Conservation (phyloP, 164 flowering plant genomes). For the Nymphaea thermarum region DNA sequence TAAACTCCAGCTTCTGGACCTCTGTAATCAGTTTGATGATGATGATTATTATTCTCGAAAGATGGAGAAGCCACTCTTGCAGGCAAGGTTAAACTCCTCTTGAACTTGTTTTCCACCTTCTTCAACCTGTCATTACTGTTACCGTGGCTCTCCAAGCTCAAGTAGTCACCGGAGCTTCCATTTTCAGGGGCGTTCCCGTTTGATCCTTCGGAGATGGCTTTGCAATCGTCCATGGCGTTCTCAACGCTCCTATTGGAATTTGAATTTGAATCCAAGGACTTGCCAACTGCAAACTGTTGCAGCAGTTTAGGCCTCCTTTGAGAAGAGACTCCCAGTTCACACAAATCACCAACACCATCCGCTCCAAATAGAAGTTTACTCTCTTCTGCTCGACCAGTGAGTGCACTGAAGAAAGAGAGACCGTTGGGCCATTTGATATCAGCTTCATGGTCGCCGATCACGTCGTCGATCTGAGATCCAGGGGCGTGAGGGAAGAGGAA, state of each 20-base stretch:
- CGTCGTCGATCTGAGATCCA: slow-evolving; percentile 40
- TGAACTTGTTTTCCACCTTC: slow-evolving; percentile 55
- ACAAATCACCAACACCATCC: neutral
- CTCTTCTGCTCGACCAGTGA: slow-evolving; percentile 10
- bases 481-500: slow-evolving; percentile 56
- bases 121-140: slow-evolving; percentile 11
- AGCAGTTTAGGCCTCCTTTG: neutral
- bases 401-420: slow-evolving; percentile 28
- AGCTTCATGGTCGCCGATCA: slow-evolving; percentile 48
- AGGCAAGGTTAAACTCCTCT: slow-evolving; percentile 81
- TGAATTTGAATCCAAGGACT: neutral
- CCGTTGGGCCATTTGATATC: slow-evolving; percentile 99
- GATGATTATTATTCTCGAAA: slow-evolving; percentile 29
- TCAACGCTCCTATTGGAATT: neutral
- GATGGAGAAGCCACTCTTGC: slow-evolving; percentile 49
- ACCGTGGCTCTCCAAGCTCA: slow-evolving; percentile 42
- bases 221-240: neutral
- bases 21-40: slow-evolving; percentile 50
- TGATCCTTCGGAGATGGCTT: neutral
- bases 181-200: neutral
- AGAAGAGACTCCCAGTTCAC: neutral
- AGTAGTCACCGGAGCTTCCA: neutral
- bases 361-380: slow-evolving; percentile 13
- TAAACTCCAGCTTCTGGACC: slow-evolving; percentile 48
- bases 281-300: neutral